Conservation (phyloP, 371 early-diverging fungal species). For the Cokeromyces recurvatus region DNA sequence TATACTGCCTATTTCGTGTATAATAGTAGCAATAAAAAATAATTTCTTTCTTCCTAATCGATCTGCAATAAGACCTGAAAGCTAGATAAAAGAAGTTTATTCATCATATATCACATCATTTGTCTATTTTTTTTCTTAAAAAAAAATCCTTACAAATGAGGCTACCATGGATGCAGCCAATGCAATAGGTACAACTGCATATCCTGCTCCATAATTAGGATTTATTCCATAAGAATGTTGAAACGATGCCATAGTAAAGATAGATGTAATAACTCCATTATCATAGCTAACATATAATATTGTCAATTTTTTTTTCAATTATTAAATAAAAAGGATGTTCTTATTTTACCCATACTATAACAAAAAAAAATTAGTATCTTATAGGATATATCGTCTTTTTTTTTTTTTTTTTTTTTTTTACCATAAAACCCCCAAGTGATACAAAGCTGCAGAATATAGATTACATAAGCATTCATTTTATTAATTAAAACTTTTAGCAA, state of each 20-base stretch:
- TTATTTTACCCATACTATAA: constrained; percentile 28
- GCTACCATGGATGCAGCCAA: constrained; percentile 27
- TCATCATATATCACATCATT: too few relatives aligned
- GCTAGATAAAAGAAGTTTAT: constrained; percentile 25
- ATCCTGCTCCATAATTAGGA: constrained; percentile 8
- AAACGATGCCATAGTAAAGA: constrained; percentile 39
- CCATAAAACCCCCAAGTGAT: constrained; percentile 46
- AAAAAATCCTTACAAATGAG: constrained; percentile 22
- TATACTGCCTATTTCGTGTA: constrained; percentile 70
- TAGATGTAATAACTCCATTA: constrained; percentile 39
- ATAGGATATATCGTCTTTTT: too few relatives aligned
- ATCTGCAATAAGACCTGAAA: constrained; percentile 35
- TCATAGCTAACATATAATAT: constrained; percentile 34
- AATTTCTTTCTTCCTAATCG: constrained; percentile 32
- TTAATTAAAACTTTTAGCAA: constrained; percentile 2
- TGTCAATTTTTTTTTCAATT: too few relatives aligned
- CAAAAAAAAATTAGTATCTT: background rate
- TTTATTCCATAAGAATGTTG: constrained; percentile 16
- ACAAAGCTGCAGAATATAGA: too few relatives aligned
- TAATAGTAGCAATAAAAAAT: constrained; percentile 46
- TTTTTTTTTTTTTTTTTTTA: constrained; percentile 7
- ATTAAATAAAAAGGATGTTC: background rate
- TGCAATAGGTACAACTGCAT: constrained; percentile 26
- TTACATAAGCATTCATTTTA: background rate
- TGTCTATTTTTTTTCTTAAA: constrained; percentile 21